Evolutionary conservation across 2,329 filamentous ascomycete genomes (phyloP).

Genomic region (Truncatella angustata): DNA sequence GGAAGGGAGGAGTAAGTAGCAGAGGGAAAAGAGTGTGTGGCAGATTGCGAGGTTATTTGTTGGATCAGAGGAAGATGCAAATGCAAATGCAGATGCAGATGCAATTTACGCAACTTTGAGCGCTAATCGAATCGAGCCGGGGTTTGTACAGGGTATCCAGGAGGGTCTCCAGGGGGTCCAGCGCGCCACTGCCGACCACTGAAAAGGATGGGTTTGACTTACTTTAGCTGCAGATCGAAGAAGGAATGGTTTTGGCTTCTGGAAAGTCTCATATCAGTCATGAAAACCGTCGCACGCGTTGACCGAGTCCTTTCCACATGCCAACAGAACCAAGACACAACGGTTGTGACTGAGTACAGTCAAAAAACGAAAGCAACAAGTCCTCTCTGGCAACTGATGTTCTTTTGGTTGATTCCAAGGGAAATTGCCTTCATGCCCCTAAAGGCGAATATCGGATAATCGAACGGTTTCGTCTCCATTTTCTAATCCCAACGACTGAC

Average conservation of each 20-base stretch:
- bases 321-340: no score
- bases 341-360: no score
- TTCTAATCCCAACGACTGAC: slow-evolving; percentile 8
- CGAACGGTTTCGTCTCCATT: slow-evolving; percentile 4
- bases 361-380: no score
- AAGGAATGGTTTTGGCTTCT: background rate
- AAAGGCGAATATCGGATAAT: slow-evolving; percentile 2
- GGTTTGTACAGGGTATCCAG: no score
- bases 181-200: background rate
- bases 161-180: no score
- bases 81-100: background rate
- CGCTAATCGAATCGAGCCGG: no score
- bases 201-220: background rate
- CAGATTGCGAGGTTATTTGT: background rate
- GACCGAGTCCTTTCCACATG: no score
- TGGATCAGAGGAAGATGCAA: background rate
- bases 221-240: background rate
- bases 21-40: background rate
- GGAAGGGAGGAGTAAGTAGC: background rate
- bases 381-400: background rate
- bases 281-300: no score
- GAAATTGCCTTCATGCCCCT: slow-evolving; percentile 1
- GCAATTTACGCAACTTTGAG: background rate
- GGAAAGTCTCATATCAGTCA: no score
- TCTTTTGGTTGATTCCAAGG: background rate